Conservation (phyloP, 139 green algal genomes). For the Eudorina sp. region DNA sequence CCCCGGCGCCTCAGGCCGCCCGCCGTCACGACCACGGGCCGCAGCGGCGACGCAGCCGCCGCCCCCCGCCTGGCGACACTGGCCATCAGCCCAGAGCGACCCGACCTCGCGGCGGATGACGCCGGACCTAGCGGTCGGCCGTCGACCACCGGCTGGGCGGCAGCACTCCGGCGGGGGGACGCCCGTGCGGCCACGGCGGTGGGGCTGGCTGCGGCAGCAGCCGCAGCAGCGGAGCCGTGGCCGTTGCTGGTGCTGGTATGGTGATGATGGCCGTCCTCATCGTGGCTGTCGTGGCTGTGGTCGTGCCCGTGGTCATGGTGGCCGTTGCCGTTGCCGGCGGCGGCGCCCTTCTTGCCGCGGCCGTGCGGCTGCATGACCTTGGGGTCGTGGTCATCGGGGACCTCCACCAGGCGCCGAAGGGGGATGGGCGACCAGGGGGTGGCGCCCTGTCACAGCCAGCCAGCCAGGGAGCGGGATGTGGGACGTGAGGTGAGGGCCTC, state of each 20-base stretch:
- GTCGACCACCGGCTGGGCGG: too few relatives aligned
- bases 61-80: neutral
- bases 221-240: neutral
- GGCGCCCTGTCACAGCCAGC: neutral
- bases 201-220: too few relatives aligned
- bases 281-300: neutral
- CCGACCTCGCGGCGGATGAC: neutral
- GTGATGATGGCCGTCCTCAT: neutral
- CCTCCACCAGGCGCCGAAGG: conserved; percentile 20
- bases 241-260: neutral
- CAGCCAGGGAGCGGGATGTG: neutral
- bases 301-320: conserved; percentile 18
- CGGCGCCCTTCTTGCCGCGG: neutral
- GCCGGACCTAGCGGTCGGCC: too few relatives aligned
- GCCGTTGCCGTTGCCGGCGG: neutral
- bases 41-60: neutral
- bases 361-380: neutral
- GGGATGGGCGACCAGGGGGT: neutral
- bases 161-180: too few relatives aligned
- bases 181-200: too few relatives aligned
- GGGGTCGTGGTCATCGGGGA: conserved; percentile 3
- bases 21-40: neutral
- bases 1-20: neutral
- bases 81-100: neutral
- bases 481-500: too few relatives aligned